A percentile compares a stretch with the other conserved stretches of the same genome.
Conservation (phyloP, 225 moss, liverwort and hornwort genomes). For the Pleurozium schreberi region DNA sequence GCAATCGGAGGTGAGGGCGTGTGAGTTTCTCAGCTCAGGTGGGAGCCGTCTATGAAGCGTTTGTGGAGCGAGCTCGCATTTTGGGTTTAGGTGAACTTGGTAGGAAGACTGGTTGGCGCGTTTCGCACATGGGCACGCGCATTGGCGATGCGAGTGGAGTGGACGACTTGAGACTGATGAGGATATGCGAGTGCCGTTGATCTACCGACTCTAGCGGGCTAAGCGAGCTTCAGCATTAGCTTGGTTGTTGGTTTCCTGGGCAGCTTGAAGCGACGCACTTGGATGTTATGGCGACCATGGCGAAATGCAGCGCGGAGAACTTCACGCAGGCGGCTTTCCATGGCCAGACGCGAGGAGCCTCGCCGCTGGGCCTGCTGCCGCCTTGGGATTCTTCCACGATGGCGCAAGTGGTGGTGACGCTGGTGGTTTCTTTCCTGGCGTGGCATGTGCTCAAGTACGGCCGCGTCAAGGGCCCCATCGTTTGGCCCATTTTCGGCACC, state of each 20-base stretch:
- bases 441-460: slow-evolving; percentile 49
- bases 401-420: slow-evolving; percentile 5
- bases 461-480: slow-evolving; percentile 30
- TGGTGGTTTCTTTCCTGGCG: slow-evolving; percentile 15
- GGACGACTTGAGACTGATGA: not conserved
- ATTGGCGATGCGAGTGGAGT: not conserved
- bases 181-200: not conserved
- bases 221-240: not conserved
- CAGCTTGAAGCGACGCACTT: not conserved
- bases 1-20: not conserved
- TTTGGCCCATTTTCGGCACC: slow-evolving; percentile 49
- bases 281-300: slow-evolving; percentile 4
- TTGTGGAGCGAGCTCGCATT: not conserved
- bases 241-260: not conserved
- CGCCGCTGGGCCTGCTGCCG: not conserved
- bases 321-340: not conserved
- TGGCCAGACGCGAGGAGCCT: not conserved
- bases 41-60: not conserved
- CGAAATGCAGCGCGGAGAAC: not conserved
- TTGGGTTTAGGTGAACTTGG: not conserved
- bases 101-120: not conserved
- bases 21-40: not conserved
- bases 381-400: not conserved
- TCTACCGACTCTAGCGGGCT: not conserved
- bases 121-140: not conserved